Evolutionary conservation across 768 basidiomycete species (phyloP), one percentile per base, ranked within the genome.

Genomic region (Suillus alpinus): DNA sequence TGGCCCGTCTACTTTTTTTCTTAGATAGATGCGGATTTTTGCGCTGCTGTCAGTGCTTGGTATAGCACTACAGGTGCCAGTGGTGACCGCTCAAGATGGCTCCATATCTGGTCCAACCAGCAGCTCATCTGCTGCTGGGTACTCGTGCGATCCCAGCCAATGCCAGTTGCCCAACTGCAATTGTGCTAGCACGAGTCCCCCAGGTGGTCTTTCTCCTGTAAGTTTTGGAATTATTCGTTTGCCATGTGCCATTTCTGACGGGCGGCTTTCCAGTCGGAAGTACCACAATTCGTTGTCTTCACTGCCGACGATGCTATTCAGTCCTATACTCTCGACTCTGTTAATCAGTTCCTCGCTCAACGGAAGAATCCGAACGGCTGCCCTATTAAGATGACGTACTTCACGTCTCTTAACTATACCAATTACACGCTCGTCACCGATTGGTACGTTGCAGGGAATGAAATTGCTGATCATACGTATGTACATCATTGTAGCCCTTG

Each of bases 381-480:
- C 71, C 64, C 70, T n/a, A 82, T 84, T 40, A 87, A 83, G 71
- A 90, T 88, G 83, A 91, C 89, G 31, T 93, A 89, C 73, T 92
- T 81, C 72, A 84, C 83, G 8, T 88, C 86, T 3, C 74, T 91
- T 39, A 81, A 81, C 57, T 92, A 84, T 73, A 92, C 90, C 14
- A 91, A 92, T 71, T 89, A 87, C 71, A 85, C 86, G 1, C 80
- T 90, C 52, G 87, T 91, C 43, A 91, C 77, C 77, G 88, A 91
- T 71, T 91, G 87, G 88, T 92, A 76, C 70, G 89, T 91, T 34
- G 87, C 86, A 4, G 91, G 91, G 23, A 92, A 92, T 69, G 91
- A 93, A 70, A 91, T 93, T 64, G 88, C 87, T 34, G 88, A 89
- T 74, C 86, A 88, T 69, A 87, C 88, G 84, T 87, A 72, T 66